A percentile compares a stretch with the other conserved stretches of the same genome.
These are phyloP conservation scores for Candida koratica DNA, from an alignment of 805 yeast species.

Conservation along the genomic window DNA sequence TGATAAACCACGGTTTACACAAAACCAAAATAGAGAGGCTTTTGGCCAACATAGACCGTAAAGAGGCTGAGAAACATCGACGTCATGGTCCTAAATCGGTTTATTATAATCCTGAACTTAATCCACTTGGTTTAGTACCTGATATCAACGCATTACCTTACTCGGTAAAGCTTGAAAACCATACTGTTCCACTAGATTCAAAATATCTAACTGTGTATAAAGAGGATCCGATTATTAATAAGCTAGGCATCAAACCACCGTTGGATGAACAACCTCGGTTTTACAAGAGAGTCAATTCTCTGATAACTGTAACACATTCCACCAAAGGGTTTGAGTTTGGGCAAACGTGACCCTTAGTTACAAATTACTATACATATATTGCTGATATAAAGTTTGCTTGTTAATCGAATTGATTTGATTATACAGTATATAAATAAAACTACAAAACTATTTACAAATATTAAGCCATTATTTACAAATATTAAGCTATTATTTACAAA, in stretches of 20 bases:
- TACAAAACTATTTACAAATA: no score
- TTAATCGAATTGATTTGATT: no score
- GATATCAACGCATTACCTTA: constrained; percentile 14
- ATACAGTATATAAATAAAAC: no score
- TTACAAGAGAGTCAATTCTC: constrained; percentile 37
- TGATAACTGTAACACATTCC: no score
- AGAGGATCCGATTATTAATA: constrained; percentile 27
- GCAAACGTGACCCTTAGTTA: no score
- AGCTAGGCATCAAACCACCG: constrained; percentile 36
- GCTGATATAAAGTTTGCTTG: no score
- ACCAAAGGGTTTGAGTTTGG: no score
- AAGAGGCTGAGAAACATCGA: constrained; percentile 16
- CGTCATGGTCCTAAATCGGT: constrained; percentile 47
- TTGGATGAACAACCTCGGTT: constrained; percentile 42
- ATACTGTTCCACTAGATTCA: constrained; percentile 29
- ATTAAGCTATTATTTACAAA: constrained; percentile 15
- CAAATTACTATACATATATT: no score
- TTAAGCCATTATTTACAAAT: neutral
- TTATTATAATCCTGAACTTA: constrained; percentile 64
- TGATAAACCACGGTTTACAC: constrained; percentile 32
- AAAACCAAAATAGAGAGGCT: constrained; percentile 24
- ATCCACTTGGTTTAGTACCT: constrained; percentile 57
- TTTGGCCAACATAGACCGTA: constrained; percentile 19
- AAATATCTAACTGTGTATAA: constrained; percentile 15
- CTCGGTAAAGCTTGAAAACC: constrained; percentile 19